Conservation (phyloP, 768 basidiomycete species). For the Suillus subalutaceus region DNA sequence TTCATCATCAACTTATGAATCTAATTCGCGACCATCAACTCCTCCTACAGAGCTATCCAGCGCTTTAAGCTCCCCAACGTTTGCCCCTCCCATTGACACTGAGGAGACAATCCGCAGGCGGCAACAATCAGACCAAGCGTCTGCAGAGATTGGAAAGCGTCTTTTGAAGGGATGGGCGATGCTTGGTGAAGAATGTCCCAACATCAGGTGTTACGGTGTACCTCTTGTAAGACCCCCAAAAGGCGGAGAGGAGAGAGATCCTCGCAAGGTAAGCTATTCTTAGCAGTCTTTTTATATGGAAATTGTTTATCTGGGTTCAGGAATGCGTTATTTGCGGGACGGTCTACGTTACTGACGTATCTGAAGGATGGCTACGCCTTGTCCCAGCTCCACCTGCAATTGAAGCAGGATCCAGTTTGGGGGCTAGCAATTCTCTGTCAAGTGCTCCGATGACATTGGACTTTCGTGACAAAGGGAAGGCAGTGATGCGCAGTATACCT, state of each 20-base stretch:
- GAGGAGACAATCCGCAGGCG: conserved; percentile 68
- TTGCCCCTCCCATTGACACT: conserved; percentile 66
- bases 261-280: conserved; percentile 56
- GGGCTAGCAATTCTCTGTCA: neutral
- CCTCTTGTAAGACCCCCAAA: conserved; percentile 85
- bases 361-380: conserved; percentile 50
- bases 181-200: conserved; percentile 86
- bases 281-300: neutral
- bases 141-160: conserved; percentile 75
- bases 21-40: conserved; percentile 65
- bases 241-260: conserved; percentile 58
- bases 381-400: conserved; percentile 30
- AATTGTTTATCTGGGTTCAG: conserved; percentile 38
- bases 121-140: conserved; percentile 81
- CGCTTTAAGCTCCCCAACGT: conserved; percentile 59
- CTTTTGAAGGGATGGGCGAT: conserved; percentile 86
- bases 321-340: conserved; percentile 78
- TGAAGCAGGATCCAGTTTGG: neutral
- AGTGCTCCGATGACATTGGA: conserved; percentile 5
- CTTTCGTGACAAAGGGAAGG: conserved; percentile 16
- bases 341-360: conserved; percentile 62
- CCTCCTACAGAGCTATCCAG: conserved; percentile 78
- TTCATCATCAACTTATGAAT: conserved; percentile 48
- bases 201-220: conserved; percentile 68
- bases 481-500: conserved; percentile 25